Evolutionary conservation across 345 rosid species (phyloP), one percentile per base, ranked within the genome.

Genomic region (Schrenkiella parvula): DNA sequence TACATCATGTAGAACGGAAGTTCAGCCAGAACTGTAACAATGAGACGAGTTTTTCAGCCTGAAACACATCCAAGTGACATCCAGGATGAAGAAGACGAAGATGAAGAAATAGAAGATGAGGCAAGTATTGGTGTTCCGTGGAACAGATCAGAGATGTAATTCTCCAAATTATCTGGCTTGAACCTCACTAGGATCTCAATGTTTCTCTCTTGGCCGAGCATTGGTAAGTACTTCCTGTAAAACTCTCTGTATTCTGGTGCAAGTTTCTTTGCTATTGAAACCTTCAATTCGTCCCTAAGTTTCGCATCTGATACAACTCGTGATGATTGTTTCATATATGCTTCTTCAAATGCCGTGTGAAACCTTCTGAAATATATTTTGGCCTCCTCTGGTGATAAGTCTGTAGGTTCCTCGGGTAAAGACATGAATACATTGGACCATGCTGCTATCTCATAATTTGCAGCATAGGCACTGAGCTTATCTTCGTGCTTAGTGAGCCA

Each of bases 91-190:
- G 79, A 76, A 55, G 76, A 48, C 6, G 64, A 41, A 38, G 71
- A 74, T 3, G 82, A 63, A 17, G 81, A 74, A 32, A 76, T 2
- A 10, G 83, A 66, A 6, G 80, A 68, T 15, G 82, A 70, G 19
- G 66, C 71, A 72, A 82, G 77, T 60, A 73, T 48, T 35, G 76
- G 57, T 25, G 78, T 73, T n/a, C 88, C 89, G 26, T 78, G 90
- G 79, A 87, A 90, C 75, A 93, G 64, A 77, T 85, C 85, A 11
- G 95, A 89, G 57, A 93, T 78, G 80, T 81, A 85, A 67, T 86
- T 85, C 73, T 58, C 84, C 75, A 90, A 56, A 55, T 88, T 93
- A 54, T 87, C 87, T 2, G 96, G 95, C 14, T 75, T 67, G 64
- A 84, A 81, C 77, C 78, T 79, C 17, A 81, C 82, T 4, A 78